Conservation (phyloP, 768 basidiomycete genomes). For the Lactarius deliciosus region DNA sequence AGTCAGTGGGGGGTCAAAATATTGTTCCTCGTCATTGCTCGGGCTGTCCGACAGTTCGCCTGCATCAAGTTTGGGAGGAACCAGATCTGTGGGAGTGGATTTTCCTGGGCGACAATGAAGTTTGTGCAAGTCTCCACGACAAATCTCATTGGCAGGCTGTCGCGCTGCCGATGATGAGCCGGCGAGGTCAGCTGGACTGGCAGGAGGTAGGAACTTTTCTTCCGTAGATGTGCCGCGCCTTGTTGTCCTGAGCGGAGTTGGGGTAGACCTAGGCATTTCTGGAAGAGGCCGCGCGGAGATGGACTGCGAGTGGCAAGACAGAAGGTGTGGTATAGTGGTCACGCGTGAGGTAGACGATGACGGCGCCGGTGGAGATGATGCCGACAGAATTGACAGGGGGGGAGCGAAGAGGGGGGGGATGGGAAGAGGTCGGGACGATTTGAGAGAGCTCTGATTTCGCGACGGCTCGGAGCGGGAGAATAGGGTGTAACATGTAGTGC, state of each 20-base stretch:
- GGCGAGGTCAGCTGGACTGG: conserved; percentile 1
- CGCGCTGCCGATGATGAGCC: conserved; percentile 1
- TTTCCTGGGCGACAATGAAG: conserved; percentile 40
- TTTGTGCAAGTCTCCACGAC: conserved; percentile 29
- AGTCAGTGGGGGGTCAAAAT: neutral
- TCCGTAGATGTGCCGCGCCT: neutral
- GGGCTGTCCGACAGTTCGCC: conserved; percentile 3
- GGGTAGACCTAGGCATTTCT: conserved; percentile 10
- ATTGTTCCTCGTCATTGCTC: conserved; percentile 10
- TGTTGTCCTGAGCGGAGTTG: neutral
- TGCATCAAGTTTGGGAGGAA: conserved; percentile 28
- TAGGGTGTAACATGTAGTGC: neutral
- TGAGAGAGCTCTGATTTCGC: conserved; percentile 1
- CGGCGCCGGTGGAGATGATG: neutral
- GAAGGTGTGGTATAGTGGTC: neutral
- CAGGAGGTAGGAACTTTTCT: neutral
- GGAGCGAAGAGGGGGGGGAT: neutral
- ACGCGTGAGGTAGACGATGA: neutral
- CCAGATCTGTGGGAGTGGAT: conserved; percentile 33
- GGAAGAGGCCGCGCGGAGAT: conserved; percentile 22
- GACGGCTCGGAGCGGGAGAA: neutral
- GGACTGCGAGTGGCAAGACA: neutral
- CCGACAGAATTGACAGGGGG: neutral
- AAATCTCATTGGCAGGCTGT: conserved; percentile 13
- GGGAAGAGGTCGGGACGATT: conserved; percentile 16